Evolutionary conservation across 345 rosid species (phyloP).

Genomic region (Lenwebbia sp.): DNA sequence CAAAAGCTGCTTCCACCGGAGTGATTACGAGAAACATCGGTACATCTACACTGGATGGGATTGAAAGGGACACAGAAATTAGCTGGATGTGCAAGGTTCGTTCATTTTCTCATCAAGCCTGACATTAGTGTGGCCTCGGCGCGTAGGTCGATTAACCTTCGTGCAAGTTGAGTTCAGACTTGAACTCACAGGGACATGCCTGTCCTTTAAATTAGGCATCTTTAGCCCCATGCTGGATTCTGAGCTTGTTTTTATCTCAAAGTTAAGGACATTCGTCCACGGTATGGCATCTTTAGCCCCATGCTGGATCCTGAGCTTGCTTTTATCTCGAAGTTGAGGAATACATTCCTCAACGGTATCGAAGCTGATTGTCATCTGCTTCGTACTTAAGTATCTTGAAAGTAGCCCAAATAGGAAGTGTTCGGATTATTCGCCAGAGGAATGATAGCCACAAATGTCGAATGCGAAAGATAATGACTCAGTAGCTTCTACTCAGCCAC

Average conservation of each 20-base stretch:
- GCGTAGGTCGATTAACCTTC: background rate
- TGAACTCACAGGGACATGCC: background rate
- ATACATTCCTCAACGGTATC: background rate
- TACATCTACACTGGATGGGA: background rate
- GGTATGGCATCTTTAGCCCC: background rate
- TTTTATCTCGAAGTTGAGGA: background rate
- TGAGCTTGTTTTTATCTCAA: background rate
- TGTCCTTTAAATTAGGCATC: background rate
- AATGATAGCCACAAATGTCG: background rate
- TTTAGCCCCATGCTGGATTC: background rate
- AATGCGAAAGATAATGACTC: background rate
- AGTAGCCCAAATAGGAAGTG: background rate
- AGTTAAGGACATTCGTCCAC: background rate
- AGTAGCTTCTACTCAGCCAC: background rate
- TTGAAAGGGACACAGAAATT: background rate
- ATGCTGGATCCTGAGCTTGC: background rate
- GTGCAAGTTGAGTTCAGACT: background rate
- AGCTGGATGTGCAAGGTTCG: background rate
- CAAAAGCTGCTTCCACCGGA: background rate
- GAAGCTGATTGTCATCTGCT: background rate
- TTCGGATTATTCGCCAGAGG: background rate
- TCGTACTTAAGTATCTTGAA: background rate
- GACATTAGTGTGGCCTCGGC: background rate
- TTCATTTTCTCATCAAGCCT: no score
- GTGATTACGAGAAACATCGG: background rate